Base-by-base conservation (phyloP, 1,139 yeast genomes). In the Lodderomyces elongisporus region DNA sequence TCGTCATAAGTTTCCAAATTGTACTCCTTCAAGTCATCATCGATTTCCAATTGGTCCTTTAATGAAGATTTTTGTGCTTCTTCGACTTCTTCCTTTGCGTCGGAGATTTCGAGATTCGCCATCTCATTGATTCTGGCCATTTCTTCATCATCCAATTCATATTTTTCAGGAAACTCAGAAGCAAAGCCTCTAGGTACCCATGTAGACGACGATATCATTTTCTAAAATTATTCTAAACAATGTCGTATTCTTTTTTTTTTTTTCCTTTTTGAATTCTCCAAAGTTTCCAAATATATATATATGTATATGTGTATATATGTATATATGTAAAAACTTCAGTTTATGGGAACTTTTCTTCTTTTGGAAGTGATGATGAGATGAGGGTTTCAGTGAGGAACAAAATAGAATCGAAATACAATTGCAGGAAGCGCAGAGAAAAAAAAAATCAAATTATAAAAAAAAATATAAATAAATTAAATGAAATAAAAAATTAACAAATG, bases 141-240 rank as follows among this genome's bases (percentile, higher is more conserved):
- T 60, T 91, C 99, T 39, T 75, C 93, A 44, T 91, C 97, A 48
- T 88, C 79, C 39, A 91, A 65, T 46, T 85, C 95, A 52, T 87
- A 88, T 53, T 84, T 77, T 48, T 79, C 85, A 4, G 98, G 98
- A 53, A 82, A 85, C 56, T 89, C 96, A 25, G 95, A 76, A 18
- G 98, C 94, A 56, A 74, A 84, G 8, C 99, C 99, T 51, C 96
- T 76, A 32, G 97, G 97, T 22, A 91, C 96, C 97, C 98, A 91
- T 33, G 82, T 66, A 33, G 93, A 81, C 21, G 96, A 83, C 32
- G 98, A 88, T 45, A 91, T 81, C 95, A 93, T 88, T 25, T n/a
- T n/a, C n/a, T n/a, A n/a, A n/a, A n/a, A n/a, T n/a, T n/a, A n/a
- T n/a, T n/a, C n/a, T n/a, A n/a, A n/a, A n/a, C n/a, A n/a, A n/a